Evolutionary conservation across 192 early-diverging fungal genomes (phyloP), one percentile per base, ranked within the genome.

Genomic region (Coemansia sp.): DNA sequence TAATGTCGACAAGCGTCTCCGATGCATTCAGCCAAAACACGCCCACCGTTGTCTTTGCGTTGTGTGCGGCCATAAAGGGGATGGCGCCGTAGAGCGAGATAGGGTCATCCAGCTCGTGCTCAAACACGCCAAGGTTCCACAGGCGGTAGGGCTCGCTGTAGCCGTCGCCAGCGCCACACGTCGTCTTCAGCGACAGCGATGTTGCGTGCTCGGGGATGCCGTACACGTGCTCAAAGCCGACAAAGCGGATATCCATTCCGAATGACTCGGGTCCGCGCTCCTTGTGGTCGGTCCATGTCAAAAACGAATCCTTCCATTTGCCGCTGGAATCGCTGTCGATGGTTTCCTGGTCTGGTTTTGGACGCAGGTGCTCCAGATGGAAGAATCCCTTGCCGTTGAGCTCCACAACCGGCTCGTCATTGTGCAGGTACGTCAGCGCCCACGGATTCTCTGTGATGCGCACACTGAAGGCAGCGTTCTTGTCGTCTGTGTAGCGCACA

Each of bases 121-220:
- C 98, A 80, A 97, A 98, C 23, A 98, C 97, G 66, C 97, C 98
- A 59, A 96, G 82, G 72, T 99, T 99, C 77, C 97, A 99, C 43
- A 98, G 81, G 26, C 98, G 87, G 84, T 97, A 99, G 9, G 98
- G 98, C 61, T 97, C 94, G 20, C 73, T 80, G 72, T 98, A 98
- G 5, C 85, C 83, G 43, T 84, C 88, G 72, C 55, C 94, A 89
- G 35, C 86, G 60, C 66, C 89, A 67, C 92, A 80, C 9, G 98
- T 99, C 16, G 93, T 73, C 72, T 92, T 93, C 48, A 99, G 87
- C 26, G 91, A 89, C 72, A 94, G 87, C 20, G 85, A 81, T 48
- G 94, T 77, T 1, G 96, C 89, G 71, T 99, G 98, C 83, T 98
- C 92, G 0, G 98, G 96, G 62, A 99, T 90, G 43, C 98, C 98